Evolutionary conservation across 768 basidiomycete species (phyloP).

Genomic region (Mrakia blollopis): DNA sequence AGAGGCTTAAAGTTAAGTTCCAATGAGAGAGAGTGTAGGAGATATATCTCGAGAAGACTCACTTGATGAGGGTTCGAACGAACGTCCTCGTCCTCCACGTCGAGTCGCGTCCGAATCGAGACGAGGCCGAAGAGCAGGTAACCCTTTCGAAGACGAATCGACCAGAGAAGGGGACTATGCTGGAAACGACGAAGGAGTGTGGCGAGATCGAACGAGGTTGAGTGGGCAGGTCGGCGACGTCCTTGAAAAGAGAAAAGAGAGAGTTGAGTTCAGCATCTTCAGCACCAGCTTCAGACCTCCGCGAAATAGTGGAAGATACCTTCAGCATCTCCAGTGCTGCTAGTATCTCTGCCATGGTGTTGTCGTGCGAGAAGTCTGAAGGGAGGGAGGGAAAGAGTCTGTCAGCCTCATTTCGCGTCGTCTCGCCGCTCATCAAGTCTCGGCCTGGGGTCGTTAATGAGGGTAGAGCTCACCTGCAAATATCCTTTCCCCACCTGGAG

Average conservation of each 20-base stretch:
- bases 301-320: not conserved
- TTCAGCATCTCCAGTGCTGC: constrained; percentile 5
- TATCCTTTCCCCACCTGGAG: constrained; percentile 6
- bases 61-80: constrained; percentile 21
- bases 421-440: no score
- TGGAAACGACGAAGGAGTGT: constrained; percentile 1
- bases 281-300: no score
- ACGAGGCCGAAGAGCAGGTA: not conserved
- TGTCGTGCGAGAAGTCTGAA: constrained; percentile 19
- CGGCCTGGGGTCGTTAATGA: no score
- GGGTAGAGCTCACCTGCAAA: not conserved
- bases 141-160: constrained; percentile 21
- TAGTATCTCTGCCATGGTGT: constrained; percentile 12
- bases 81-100: not conserved
- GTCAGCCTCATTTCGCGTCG: not conserved
- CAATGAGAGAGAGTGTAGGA: no score
- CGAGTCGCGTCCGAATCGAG: not conserved
- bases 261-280: not conserved
- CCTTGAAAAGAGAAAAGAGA: not conserved
- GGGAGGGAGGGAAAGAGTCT: no score
- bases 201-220: not conserved
- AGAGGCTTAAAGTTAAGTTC: not conserved
- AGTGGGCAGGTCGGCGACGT: not conserved
- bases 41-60: not conserved
- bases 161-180: constrained; percentile 16